Conservation (phyloP, 805 yeast species). For the Pichia cabralensis region DNA sequence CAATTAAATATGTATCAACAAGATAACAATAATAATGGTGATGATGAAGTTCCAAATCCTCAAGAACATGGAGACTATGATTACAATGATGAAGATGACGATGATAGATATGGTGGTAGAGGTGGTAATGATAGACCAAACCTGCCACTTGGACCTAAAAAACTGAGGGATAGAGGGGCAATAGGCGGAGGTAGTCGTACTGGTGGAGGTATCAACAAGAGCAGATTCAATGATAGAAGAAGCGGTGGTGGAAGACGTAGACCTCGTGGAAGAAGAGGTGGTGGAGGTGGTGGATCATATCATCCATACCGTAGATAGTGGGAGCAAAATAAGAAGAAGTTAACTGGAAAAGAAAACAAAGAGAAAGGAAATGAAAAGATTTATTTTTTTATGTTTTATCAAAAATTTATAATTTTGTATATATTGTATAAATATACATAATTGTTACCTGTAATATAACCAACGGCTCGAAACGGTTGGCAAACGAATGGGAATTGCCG, state of each 20-base stretch:
- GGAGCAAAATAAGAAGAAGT: too few species aligned
- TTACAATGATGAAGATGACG: not conserved
- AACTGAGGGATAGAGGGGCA: conserved; percentile 14
- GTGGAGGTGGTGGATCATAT: conserved; percentile 20
- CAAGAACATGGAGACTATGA: conserved; percentile 21
- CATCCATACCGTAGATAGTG: conserved; percentile 24
- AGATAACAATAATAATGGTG: conserved; percentile 14
- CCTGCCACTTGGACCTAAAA: conserved; percentile 28
- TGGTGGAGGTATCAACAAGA: conserved; percentile 12
- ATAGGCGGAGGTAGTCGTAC: conserved; percentile 9
- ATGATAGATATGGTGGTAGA: conserved; percentile 1
- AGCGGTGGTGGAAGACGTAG: conserved; percentile 10
- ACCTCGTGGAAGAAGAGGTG: conserved; percentile 8
- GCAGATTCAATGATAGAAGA: conserved; percentile 16
- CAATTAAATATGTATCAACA: conserved; percentile 8
- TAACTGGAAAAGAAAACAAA: too few species aligned
- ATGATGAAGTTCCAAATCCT: conserved; percentile 28
- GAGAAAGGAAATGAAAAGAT: too few species aligned
- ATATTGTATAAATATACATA: too few species aligned
- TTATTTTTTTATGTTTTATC: too few species aligned
- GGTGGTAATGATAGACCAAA: conserved; percentile 5
- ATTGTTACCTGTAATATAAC: too few species aligned
- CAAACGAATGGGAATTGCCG: too few species aligned
- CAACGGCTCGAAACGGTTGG: too few species aligned
- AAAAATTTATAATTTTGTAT: too few species aligned